Base-by-base conservation (phyloP, 768 basidiomycete genomes). In the Psilocybe tampanensis region DNA sequence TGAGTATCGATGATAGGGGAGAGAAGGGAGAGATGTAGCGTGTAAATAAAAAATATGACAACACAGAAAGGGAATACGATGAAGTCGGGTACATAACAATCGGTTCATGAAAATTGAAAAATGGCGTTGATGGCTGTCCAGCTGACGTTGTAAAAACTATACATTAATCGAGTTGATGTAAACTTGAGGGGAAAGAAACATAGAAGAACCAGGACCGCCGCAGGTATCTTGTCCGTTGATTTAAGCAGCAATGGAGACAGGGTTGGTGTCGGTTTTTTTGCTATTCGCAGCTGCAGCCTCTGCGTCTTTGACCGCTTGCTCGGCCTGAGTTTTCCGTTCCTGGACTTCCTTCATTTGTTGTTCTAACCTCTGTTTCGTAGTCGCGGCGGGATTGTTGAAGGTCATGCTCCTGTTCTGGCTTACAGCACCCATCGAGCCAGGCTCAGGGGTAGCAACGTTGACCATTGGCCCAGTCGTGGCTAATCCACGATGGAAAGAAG, bases 401-500 rank as follows among this genome's bases (percentile, higher is more conserved):
- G 82, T 85, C 61, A 91, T 75, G 55, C 86, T 91, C 67, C 79
- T 82, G 68, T 92, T 81, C 18, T 80, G 86, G 64, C 90, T 90
- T 15, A 80, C 64, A 6, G 75, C 82, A 21, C 83, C 80, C 72
- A 89, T 88, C 18, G 85, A 80, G 18, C 88, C 89, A 2, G 86
- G 74, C 70, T 85, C 86, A 7, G 89, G 88, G 0, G 78, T 80
- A 5, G 76, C 68, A 0, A 90, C 83, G 51, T 67, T 88, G 39
- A 89, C 85, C 60, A 89, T 62, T 7, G 88, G 86, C 0, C 83
- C 81, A 23, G 73, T 78, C 3, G 81, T 76, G 15, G 84, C 79
- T 23, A 94, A 70, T 0, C 92, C 91, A 19, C 90, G 87, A 66
- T 94, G 90, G 80, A 94, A 94, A 12, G 86, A 76, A 2, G 85